phyloP scores from a whole-genome alignment of 768 basidiomycete genomes.

The Russula lepida region DNA sequence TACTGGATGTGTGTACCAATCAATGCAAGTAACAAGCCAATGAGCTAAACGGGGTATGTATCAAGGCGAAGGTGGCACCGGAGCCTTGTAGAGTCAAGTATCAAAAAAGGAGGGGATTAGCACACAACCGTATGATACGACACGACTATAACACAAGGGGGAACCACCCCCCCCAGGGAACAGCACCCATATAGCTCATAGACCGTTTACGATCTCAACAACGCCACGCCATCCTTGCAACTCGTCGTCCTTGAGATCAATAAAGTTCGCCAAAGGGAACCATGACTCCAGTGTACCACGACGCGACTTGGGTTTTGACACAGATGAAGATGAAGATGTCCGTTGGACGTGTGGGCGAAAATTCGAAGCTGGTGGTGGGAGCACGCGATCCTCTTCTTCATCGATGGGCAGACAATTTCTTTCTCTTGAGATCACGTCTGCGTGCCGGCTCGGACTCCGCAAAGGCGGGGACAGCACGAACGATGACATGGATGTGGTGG shows the following conservation, averaged over 20 bases:
- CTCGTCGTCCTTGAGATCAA: constrained; percentile 45
- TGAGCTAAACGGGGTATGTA: background rate
- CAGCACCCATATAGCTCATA: background rate
- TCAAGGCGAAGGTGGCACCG: background rate
- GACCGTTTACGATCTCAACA: constrained; percentile 39
- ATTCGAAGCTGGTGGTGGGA: background rate
- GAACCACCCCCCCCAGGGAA: background rate
- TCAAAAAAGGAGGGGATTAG: background rate
- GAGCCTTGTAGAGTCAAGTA: background rate
- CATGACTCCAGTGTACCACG: constrained; percentile 41
- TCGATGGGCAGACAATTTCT: background rate
- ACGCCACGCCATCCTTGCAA: constrained; percentile 54
- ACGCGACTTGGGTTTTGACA: constrained; percentile 24
- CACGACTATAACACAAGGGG: background rate
- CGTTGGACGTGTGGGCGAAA: background rate
- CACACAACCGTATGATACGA: background rate
- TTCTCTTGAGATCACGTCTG: background rate
- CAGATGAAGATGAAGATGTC: constrained; percentile 16
- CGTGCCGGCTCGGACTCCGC: background rate
- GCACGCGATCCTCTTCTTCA: constrained; percentile 18
- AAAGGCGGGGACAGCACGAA: constrained; percentile 9
- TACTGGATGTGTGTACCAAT: background rate
- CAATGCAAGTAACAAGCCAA: background rate
- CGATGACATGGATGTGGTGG: constrained; percentile 11
- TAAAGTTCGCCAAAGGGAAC: constrained; percentile 56